phyloP scores from a whole-genome alignment of 208 protist genomes.

The Naegleria fowleri region DNA sequence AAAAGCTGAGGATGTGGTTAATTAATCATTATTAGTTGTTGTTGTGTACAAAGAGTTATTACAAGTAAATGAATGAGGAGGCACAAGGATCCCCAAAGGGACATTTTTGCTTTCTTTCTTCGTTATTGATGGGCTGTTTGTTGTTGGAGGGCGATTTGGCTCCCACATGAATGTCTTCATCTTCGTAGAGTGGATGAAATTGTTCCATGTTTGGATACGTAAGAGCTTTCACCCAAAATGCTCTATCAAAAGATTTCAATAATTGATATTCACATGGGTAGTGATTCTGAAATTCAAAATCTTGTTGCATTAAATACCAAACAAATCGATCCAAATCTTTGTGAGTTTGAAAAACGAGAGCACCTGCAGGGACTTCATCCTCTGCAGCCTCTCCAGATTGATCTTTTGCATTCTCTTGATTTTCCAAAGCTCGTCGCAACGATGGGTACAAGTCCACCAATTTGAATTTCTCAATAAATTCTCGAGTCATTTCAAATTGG shows the following conservation, averaged over 20 bases:
- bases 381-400: not conserved
- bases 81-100: not conserved
- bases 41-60: not conserved
- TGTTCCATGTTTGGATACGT: not conserved
- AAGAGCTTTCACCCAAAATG: not conserved
- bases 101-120: not conserved
- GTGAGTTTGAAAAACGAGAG: not conserved
- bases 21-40: too few relatives aligned
- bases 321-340: not conserved
- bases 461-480: not conserved
- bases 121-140: not conserved
- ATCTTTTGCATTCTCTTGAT: too few relatives aligned
- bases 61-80: not conserved
- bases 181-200: not conserved
- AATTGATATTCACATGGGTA: not conserved
- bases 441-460: not conserved
- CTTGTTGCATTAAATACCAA: not conserved
- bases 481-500: not conserved
- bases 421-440: not conserved
- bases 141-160: not conserved
- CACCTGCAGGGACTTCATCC: not conserved
- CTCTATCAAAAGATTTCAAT: constrained; percentile 18
- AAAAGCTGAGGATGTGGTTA: not conserved
- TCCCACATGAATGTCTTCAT: not conserved
- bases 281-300: not conserved